Evolutionary conservation across 257 asterid species (phyloP).

Genomic region (Osmanthus fragrans): DNA sequence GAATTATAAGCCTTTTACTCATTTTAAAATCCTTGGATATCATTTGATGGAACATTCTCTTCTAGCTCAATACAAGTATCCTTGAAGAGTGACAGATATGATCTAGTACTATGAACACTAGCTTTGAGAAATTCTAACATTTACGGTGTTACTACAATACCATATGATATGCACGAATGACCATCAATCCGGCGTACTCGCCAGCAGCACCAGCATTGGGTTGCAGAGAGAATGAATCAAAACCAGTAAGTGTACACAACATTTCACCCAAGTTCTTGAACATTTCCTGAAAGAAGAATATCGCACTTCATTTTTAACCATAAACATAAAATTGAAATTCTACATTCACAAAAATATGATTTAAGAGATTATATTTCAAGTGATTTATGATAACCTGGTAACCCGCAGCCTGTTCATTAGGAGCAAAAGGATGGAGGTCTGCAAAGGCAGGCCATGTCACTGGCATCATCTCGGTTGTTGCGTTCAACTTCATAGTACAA

Average conservation of each 20-base stretch:
- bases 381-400: slow-evolving; percentile 59
- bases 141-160: slow-evolving; percentile 33
- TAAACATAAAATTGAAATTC: background rate
- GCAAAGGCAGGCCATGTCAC: slow-evolving; percentile 93
- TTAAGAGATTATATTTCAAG: background rate
- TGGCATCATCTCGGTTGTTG: slow-evolving; percentile 98
- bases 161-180: slow-evolving; percentile 94
- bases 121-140: background rate
- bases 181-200: slow-evolving; percentile 98
- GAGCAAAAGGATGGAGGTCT: slow-evolving; percentile 92
- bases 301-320: slow-evolving; percentile 18
- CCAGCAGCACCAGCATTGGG: slow-evolving; percentile 99
- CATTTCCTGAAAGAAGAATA: slow-evolving; percentile 73
- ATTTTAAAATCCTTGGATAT: background rate
- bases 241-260: slow-evolving; percentile 91
- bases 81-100: background rate
- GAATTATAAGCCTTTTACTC: background rate
- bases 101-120: background rate
- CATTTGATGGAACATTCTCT: background rate
- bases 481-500: slow-evolving; percentile 95
- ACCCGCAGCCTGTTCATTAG: slow-evolving; percentile 82
- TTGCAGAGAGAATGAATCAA: slow-evolving; percentile 96
- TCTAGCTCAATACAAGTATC: background rate
- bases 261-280: slow-evolving; percentile 87
- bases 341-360: background rate